Percentiles rank a stretch among this genome's conserved stretches.
Conservation (phyloP, 805 yeast species). For the Alloascoidea hylecoeti region DNA sequence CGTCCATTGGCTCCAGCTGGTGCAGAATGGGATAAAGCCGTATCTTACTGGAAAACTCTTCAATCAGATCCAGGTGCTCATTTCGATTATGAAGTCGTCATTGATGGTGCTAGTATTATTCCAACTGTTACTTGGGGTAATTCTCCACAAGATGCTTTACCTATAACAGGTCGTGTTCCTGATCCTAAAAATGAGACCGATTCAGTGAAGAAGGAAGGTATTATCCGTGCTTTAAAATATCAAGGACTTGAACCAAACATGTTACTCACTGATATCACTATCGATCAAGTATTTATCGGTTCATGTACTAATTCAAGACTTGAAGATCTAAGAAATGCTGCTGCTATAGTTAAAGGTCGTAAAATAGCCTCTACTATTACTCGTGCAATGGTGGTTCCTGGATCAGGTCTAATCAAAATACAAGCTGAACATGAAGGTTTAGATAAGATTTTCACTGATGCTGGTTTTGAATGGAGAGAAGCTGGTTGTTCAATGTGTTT, state of each 20-base stretch:
- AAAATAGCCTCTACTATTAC: slow-evolving; percentile 72
- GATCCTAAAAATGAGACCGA: slow-evolving; percentile 58
- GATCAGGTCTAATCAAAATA: slow-evolving; percentile 86
- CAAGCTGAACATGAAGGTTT: slow-evolving; percentile 95
- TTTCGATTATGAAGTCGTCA: slow-evolving; percentile 72
- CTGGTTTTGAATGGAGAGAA: slow-evolving; percentile 98
- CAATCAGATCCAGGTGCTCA: slow-evolving; percentile 82
- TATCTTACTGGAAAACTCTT: slow-evolving; percentile 80
- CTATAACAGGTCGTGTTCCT: slow-evolving; percentile 83
- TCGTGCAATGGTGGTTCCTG: slow-evolving; percentile 88
- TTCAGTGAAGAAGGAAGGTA: slow-evolving; percentile 64
- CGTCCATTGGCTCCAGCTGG: slow-evolving; percentile 94
- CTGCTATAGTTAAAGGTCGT: slow-evolving; percentile 82
- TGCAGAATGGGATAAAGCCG: slow-evolving; percentile 90
- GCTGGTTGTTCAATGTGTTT: slow-evolving; percentile 99
- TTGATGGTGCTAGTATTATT: slow-evolving; percentile 71
- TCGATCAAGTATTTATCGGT: slow-evolving; percentile 95
- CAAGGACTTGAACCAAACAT: slow-evolving; percentile 85
- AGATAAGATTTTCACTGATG: slow-evolving; percentile 77
- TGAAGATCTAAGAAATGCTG: slow-evolving; percentile 94
- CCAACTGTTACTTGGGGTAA: slow-evolving; percentile 99
- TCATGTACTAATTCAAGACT: slow-evolving; percentile 97
- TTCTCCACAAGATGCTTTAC: slow-evolving; percentile 97
- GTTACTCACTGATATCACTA: slow-evolving; percentile 55
- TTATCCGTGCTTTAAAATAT: slow-evolving; percentile 83